phyloP scores from a whole-genome alignment of 1,139 yeast species.

The Suhomyces yuchorum region DNA sequence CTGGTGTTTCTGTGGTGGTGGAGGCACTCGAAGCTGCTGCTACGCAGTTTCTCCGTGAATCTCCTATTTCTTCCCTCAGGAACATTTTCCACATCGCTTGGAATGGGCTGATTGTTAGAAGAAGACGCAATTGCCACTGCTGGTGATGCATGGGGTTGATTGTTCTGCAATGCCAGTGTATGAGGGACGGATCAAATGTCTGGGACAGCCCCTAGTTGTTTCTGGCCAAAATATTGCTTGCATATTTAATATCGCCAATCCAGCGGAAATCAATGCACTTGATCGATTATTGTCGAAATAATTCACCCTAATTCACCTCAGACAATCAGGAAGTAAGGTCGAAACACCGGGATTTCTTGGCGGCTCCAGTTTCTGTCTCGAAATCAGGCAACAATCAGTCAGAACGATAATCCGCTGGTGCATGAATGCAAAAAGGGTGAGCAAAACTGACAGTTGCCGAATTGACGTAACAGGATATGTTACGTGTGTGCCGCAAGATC shows the following conservation, averaged over 20 bases:
- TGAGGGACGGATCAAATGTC: background rate
- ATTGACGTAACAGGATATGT: background rate
- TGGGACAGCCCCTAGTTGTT: background rate
- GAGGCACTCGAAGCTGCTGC: no score
- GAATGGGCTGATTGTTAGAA: background rate
- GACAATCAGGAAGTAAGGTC: no score
- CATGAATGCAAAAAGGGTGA: background rate
- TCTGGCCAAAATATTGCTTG: background rate
- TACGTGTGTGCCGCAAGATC: background rate
- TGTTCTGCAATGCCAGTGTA: background rate
- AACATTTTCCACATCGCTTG: background rate
- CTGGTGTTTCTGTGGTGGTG: no score
- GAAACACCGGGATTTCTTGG: no score
- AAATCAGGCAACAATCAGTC: background rate
- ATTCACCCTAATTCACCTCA: no score
- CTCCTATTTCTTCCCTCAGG: no score
- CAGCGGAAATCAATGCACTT: background rate
- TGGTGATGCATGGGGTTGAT: background rate
- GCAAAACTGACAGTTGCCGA: background rate
- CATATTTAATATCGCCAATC: background rate
- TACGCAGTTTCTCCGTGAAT: no score
- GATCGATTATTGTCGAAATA: no score
- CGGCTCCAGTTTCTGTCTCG: background rate
- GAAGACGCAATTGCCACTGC: background rate
- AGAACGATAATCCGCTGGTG: background rate